These are phyloP conservation scores for Colletotrichum cuscutae DNA, from an alignment of 2,329 filamentous ascomycete genomes.

Conservation along the genomic window DNA sequence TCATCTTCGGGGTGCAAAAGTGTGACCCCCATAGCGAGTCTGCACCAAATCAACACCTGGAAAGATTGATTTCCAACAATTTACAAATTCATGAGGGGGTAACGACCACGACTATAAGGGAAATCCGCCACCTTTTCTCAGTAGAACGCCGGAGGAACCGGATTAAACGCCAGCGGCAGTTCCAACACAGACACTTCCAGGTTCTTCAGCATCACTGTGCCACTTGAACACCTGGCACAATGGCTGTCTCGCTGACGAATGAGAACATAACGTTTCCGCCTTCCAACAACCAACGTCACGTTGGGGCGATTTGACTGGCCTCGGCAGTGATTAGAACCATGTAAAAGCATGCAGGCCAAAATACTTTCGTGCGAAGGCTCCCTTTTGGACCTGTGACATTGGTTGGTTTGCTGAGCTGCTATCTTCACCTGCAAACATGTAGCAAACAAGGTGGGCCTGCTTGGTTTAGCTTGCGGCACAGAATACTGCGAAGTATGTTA, in stretches of 20 bases:
- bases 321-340: not conserved
- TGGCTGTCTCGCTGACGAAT: not conserved
- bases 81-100: not conserved
- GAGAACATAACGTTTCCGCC: not conserved
- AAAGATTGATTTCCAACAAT: too few relatives aligned
- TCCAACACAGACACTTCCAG: not conserved
- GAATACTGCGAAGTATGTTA: not conserved
- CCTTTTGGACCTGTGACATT: not conserved
- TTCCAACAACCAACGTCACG: not conserved
- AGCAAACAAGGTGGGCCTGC: not conserved
- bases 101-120: not conserved
- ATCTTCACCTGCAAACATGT: not conserved
- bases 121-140: not conserved
- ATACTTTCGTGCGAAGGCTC: not conserved
- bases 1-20: not conserved
- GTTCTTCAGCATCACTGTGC: not conserved
- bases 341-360: not conserved
- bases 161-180: not conserved
- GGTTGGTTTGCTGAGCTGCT: not conserved
- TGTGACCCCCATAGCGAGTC: not conserved
- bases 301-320: not conserved
- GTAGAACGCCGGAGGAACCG: not conserved
- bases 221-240: not conserved
- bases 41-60: too few relatives aligned
- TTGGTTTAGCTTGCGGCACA: not conserved